A percentile compares a stretch with the other conserved stretches of the same genome.
These are phyloP conservation scores for Fremontodendron californicum DNA, from an alignment of 345 rosid genomes.

Conservation along the genomic window DNA sequence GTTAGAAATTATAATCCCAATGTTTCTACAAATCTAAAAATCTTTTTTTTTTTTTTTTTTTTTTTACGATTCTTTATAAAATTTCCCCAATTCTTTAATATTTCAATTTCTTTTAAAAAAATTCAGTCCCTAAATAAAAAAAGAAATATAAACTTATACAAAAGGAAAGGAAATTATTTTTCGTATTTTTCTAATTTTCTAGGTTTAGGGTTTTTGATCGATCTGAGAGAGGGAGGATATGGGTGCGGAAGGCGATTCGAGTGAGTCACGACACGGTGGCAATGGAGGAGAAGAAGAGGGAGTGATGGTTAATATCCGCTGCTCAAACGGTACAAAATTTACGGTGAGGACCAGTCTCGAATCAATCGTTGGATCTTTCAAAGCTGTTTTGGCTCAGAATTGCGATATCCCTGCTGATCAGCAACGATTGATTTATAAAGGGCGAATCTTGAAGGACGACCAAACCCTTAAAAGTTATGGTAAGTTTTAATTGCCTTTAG, in stretches of 20 bases:
- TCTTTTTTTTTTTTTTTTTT: background rate
- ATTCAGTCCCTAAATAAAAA: background rate
- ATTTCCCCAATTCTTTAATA: background rate
- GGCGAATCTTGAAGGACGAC: slow-evolving; percentile 81
- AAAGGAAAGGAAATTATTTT: background rate
- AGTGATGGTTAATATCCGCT: slow-evolving; percentile 50
- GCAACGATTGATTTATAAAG: slow-evolving; percentile 78
- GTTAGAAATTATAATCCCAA: background rate
- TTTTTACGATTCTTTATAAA: background rate
- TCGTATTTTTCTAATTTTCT: background rate
- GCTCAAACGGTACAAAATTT: slow-evolving; percentile 64
- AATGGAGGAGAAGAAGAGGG: slow-evolving; percentile 31
- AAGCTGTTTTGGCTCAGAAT: slow-evolving; percentile 48
- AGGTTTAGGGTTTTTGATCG: slow-evolving; percentile 14
- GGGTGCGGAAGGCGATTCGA: slow-evolving; percentile 71
- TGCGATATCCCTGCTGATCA: slow-evolving; percentile 73
- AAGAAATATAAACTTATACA: background rate
- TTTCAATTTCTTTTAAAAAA: background rate
- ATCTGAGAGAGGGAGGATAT: slow-evolving; percentile 18
- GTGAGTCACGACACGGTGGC: slow-evolving; percentile 37
- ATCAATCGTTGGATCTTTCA: slow-evolving; percentile 54
- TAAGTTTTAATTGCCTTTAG: slow-evolving; percentile 3
- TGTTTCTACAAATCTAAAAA: background rate
- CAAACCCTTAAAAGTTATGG: slow-evolving; percentile 71
- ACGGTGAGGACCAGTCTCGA: slow-evolving; percentile 43